phyloP scores from a whole-genome alignment of 176 grass and related monocot genomes.

The Aegilops speltoides region DNA sequence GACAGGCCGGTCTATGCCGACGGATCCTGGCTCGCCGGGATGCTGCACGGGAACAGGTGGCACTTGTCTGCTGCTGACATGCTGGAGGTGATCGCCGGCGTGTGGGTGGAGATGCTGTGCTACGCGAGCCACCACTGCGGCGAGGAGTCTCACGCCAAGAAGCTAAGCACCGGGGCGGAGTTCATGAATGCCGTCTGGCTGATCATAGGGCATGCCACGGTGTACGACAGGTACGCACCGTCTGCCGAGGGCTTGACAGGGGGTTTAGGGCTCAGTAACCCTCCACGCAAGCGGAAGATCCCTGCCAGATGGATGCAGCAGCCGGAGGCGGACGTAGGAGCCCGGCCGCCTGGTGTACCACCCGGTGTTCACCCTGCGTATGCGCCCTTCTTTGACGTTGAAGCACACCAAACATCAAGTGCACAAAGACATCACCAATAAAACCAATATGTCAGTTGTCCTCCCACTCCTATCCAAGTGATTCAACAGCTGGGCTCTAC shows the following conservation, averaged over 20 bases:
- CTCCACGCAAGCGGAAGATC: neutral
- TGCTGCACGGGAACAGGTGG: neutral
- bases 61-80: neutral
- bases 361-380: neutral
- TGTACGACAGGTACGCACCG: neutral
- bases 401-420: neutral
- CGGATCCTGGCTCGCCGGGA: neutral
- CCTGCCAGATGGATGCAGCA: neutral
- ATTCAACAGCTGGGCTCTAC: no score
- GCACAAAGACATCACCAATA: neutral
- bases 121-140: neutral
- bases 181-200: neutral
- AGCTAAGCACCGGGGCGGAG: conserved; percentile 1
- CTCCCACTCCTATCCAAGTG: no score
- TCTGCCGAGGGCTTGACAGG: neutral
- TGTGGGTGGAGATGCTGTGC: conserved; percentile 3
- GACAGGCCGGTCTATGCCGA: neutral
- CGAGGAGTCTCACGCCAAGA: neutral
- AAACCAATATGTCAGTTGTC: no score
- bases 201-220: neutral
- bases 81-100: neutral
- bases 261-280: neutral
- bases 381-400: neutral
- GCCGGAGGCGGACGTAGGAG: neutral
- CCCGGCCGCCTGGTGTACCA: neutral